Percentiles rank a stretch among this genome's conserved stretches.
Conservation (phyloP, 2,329 filamentous ascomycete genomes). For the Arthroderma uncinatum region DNA sequence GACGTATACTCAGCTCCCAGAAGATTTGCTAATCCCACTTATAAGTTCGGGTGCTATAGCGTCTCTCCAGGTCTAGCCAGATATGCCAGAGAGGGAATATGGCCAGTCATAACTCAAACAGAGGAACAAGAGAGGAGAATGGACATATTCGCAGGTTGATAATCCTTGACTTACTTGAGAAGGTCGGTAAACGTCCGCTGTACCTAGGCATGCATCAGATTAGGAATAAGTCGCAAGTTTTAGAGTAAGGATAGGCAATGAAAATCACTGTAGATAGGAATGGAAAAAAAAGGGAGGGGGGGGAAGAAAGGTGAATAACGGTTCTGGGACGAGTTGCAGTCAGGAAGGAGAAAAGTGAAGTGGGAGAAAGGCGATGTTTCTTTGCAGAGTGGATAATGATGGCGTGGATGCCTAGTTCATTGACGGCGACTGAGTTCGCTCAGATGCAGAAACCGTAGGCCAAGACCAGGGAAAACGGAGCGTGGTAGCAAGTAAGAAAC, state of each 20-base stretch:
- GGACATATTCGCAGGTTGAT: constrained; percentile 9
- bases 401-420: not conserved
- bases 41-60: constrained; percentile 3
- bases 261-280: constrained; percentile 8
- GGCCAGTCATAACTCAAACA: not conserved
- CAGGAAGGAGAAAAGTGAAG: constrained; percentile 4
- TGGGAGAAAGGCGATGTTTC: constrained; percentile 2
- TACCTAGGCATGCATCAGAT: constrained; percentile 17
- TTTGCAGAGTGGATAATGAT: constrained; percentile 2
- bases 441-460: not conserved
- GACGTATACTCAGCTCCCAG: constrained; percentile 1
- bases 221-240: constrained; percentile 17
- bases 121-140: constrained; percentile 5
- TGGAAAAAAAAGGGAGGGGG: not conserved
- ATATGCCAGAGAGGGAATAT: constrained; percentile 12
- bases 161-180: constrained; percentile 32
- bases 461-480: constrained; percentile 1
- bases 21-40: not conserved
- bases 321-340: not conserved
- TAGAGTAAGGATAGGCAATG: not conserved
- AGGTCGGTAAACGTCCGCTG: constrained; percentile 40
- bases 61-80: constrained; percentile 8
- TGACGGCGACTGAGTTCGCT: not conserved
- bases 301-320: constrained; percentile 3
- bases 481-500: not conserved